Percentiles rank a stretch among this genome's conserved stretches.
Conservation (phyloP, 129 eudicot species). For the Heracleum sosnowskyi region DNA sequence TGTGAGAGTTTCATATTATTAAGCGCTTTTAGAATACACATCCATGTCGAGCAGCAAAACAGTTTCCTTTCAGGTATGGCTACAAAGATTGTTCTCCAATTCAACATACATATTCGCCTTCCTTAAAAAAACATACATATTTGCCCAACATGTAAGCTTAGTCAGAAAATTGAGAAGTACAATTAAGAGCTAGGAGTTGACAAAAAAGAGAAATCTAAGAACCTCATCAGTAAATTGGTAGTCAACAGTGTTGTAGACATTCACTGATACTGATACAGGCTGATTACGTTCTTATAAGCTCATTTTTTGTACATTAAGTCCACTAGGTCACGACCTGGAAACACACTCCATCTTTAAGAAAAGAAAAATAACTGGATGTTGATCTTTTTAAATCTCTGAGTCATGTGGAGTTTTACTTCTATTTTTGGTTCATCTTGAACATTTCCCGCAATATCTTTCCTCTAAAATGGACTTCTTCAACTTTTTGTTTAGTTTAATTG, state of each 20-base stretch:
- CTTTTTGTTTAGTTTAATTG: not conserved
- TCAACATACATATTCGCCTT: not conserved
- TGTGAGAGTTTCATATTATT: not conserved
- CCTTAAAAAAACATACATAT: not conserved
- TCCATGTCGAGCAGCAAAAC: not conserved
- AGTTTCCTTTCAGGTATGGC: not conserved
- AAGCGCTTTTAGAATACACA: not conserved
- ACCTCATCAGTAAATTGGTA: not conserved
- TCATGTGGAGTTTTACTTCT: not conserved
- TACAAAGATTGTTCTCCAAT: not conserved
- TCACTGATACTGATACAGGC: not conserved
- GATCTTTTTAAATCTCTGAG: not conserved
- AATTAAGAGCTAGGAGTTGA: not conserved
- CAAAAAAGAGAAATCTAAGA: not conserved
- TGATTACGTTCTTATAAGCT: not conserved
- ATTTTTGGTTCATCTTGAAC: not conserved
- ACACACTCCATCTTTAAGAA: no score
- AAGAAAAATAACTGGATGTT: not conserved
- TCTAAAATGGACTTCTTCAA: not conserved
- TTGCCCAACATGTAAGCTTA: not conserved
- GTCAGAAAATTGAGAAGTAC: not conserved
- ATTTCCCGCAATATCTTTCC: not conserved
- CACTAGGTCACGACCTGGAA: no score
- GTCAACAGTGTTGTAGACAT: not conserved
- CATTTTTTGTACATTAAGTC: not conserved